phyloP scores from a whole-genome alignment of 2,329 filamentous ascomycete species.

The Claviceps monticola region DNA sequence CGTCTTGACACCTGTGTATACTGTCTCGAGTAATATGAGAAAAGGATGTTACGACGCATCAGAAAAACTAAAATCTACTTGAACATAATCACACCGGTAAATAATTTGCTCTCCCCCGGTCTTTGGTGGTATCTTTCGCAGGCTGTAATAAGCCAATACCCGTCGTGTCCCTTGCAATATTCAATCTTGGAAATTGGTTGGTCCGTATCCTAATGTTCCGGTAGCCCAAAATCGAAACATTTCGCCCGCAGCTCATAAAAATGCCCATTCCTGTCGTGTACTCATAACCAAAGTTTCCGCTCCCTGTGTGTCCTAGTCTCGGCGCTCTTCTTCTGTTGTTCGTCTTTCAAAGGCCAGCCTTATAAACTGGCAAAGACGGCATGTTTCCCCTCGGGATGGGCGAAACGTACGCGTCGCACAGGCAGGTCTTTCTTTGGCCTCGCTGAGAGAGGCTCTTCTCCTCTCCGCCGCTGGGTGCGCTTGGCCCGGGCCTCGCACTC shows the following conservation, averaged over 20 bases:
- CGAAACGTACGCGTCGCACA: conserved; percentile 26
- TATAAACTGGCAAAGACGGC: conserved; percentile 16
- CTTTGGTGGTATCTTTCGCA: background rate
- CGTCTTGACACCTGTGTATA: background rate
- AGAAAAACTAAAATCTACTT: background rate
- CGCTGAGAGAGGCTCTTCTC: conserved; percentile 14
- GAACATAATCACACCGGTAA: background rate
- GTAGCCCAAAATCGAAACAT: background rate
- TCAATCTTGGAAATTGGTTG: background rate
- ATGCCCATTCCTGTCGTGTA: background rate
- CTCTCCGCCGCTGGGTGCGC: conserved; percentile 37
- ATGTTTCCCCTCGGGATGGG: conserved; percentile 23
- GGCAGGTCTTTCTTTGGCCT: conserved; percentile 15
- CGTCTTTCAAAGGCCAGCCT: background rate
- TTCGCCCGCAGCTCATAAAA: background rate
- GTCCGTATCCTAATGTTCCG: background rate
- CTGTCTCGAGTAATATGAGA: background rate
- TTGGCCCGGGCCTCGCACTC: conserved; percentile 44
- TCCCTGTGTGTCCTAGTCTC: background rate
- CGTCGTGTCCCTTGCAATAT: background rate
- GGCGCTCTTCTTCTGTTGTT: background rate
- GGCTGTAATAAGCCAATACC: background rate
- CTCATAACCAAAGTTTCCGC: background rate
- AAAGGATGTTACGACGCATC: background rate
- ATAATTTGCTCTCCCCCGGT: background rate